These are phyloP conservation scores for Jatropha podagrica DNA, from an alignment of 441 rosid genomes.

Conservation along the genomic window DNA sequence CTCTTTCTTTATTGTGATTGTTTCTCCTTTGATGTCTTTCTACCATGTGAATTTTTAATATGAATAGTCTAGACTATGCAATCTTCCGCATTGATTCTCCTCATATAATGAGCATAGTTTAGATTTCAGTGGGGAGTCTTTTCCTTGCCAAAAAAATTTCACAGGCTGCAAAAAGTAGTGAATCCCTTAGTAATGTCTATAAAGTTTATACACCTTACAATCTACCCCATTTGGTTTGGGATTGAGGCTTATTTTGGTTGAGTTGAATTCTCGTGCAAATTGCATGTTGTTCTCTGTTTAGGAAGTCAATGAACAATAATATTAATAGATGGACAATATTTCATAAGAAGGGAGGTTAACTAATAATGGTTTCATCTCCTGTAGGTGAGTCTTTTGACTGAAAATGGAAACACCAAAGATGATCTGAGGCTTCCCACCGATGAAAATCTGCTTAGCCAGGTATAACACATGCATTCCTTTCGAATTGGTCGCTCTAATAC, in stretches of 20 bases:
- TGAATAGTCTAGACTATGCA: background rate
- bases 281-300: background rate
- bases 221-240: background rate
- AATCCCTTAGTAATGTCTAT: no score
- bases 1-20: background rate
- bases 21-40: background rate
- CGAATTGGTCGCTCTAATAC: background rate
- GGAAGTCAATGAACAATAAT: background rate
- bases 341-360: background rate
- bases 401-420: constrained; percentile 83
- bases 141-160: background rate
- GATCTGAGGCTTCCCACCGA: constrained; percentile 90
- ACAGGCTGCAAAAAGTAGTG: background rate
- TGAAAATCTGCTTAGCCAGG: constrained; percentile 68
- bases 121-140: background rate
- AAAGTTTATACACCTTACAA: background rate
- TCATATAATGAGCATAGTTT: background rate
- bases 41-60: background rate
- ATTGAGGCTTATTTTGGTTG: background rate
- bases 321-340: background rate
- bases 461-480: constrained; percentile 3
- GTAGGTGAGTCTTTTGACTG: constrained; percentile 87
- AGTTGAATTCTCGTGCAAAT: background rate
- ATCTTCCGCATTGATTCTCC: background rate
- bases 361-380: background rate